Conservation (phyloP, 1,139 yeast species). For the Casaregolazyma suthepensis region DNA sequence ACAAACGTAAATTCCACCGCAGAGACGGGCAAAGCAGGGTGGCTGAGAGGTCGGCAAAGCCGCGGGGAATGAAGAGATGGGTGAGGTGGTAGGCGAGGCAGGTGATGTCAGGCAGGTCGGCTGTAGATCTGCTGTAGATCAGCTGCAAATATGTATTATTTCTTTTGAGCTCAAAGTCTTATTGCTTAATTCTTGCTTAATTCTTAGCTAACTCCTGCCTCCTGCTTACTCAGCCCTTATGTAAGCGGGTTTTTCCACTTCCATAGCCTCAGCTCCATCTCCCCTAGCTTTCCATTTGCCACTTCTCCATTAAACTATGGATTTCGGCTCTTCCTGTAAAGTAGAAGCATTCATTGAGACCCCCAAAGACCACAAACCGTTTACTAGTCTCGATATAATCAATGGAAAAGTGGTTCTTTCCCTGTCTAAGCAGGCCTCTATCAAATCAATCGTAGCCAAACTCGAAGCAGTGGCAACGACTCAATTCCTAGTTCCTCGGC, state of each 20-base stretch:
- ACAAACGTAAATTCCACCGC: background rate
- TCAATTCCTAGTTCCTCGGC: conserved; percentile 28
- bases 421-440: conserved; percentile 43
- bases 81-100: too few relatives aligned
- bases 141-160: too few relatives aligned
- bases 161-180: background rate
- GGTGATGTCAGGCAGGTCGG: too few relatives aligned
- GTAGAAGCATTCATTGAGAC: background rate
- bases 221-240: too few relatives aligned
- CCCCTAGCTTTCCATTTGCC: background rate
- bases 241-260: background rate
- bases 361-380: conserved; percentile 27
- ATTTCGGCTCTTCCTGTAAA: conserved; percentile 3
- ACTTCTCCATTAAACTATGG: background rate
- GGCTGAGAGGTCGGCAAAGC: too few relatives aligned
- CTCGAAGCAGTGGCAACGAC: conserved; percentile 51
- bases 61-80: too few relatives aligned
- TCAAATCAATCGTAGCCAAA: conserved; percentile 51
- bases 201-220: too few relatives aligned
- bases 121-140: too few relatives aligned
- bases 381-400: conserved; percentile 48
- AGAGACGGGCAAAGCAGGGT: background rate
- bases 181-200: background rate
- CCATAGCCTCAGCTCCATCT: background rate
- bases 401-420: conserved; percentile 44